Percentiles rank a stretch among this genome's conserved stretches.
phyloP scores from a whole-genome alignment of 129 eudicot species.

The Escallonia rubra region DNA sequence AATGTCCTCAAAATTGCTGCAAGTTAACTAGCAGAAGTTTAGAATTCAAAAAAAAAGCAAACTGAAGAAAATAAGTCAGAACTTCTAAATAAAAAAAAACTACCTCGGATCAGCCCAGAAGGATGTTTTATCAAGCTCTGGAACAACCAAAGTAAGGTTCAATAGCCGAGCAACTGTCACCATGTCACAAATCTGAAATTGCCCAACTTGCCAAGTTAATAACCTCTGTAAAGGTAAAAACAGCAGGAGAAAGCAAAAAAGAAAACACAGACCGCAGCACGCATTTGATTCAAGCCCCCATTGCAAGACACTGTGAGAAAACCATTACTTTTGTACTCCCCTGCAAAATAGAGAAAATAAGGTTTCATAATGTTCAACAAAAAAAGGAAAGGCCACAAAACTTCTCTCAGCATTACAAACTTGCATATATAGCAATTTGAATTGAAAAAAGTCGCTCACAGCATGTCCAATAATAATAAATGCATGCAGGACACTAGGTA shows the following conservation, averaged over 20 bases:
- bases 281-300: constrained; percentile 98
- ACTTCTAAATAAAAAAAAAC: neutral
- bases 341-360: constrained; percentile 36
- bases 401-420: neutral
- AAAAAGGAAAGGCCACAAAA: constrained; percentile 6
- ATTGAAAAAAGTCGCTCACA: neutral
- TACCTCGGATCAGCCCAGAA: constrained; percentile 99
- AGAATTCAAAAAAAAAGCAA: neutral
- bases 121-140: constrained; percentile 93
- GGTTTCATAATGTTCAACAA: neutral
- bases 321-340: constrained; percentile 89
- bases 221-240: constrained; percentile 7
- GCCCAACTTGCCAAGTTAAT: constrained; percentile 2
- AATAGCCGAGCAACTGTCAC: constrained; percentile 89
- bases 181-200: constrained; percentile 94
- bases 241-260: constrained; percentile 2
- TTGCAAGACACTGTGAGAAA: constrained; percentile 86
- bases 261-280: constrained; percentile 80
- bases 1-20: constrained; percentile 95
- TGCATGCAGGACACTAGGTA: too few relatives aligned
- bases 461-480: neutral
- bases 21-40: constrained; percentile 21
- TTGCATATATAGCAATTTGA: neutral
- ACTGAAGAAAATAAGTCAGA: neutral
- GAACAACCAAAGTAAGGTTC: constrained; percentile 93